A percentile compares a stretch with the other conserved stretches of the same genome.
Evolutionary conservation across 345 rosid genomes (phyloP).

Genomic region (Eucalyptus melliodora): DNA sequence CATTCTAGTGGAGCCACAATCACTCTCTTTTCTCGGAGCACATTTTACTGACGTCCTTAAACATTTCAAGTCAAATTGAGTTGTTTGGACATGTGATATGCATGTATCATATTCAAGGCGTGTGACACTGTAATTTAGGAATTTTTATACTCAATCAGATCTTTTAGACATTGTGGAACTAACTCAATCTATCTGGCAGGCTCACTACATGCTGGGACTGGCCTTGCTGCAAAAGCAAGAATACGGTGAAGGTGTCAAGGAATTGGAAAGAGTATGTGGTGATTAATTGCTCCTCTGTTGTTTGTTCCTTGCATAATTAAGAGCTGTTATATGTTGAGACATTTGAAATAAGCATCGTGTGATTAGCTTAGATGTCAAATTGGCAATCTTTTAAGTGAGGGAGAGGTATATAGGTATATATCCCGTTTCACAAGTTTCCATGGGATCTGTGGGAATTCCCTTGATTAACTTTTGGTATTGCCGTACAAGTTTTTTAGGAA

Average conservation of each 20-base stretch:
- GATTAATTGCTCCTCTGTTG: background rate
- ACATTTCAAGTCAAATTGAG: background rate
- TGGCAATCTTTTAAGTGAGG: background rate
- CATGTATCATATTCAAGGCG: background rate
- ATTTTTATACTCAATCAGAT: background rate
- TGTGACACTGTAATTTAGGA: background rate
- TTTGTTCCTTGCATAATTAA: background rate
- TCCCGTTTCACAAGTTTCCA: background rate
- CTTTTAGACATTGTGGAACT: background rate
- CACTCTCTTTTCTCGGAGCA: background rate
- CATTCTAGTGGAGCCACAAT: background rate
- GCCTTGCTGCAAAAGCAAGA: conserved; percentile 47
- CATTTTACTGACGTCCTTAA: background rate
- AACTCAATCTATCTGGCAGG: conserved; percentile 29
- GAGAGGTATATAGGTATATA: background rate
- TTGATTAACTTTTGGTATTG: background rate
- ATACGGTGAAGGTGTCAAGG: conserved; percentile 47
- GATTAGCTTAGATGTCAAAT: background rate
- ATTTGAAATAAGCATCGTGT: background rate
- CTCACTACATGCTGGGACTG: conserved; percentile 80
- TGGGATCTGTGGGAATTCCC: background rate
- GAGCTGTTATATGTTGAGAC: background rate
- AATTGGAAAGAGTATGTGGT: conserved; percentile 52
- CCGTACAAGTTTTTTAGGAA: background rate
- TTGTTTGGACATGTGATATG: background rate